phyloP scores from a whole-genome alignment of 2,329 filamentous ascomycete species.

The Phoma sp. region DNA sequence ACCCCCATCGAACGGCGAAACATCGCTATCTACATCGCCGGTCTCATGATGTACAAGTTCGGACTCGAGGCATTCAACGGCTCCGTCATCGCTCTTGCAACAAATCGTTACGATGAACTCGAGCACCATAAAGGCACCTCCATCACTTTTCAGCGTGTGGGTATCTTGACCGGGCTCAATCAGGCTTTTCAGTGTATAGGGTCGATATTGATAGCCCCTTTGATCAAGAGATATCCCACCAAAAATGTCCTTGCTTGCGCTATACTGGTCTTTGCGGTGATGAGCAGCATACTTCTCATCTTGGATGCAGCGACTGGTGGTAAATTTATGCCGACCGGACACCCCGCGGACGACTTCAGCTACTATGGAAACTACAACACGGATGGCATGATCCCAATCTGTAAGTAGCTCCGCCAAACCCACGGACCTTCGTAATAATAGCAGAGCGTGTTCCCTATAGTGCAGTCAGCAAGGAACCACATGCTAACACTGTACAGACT shows the following conservation, averaged over 20 bases:
- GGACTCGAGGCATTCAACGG: constrained; percentile 61
- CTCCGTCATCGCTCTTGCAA: constrained; percentile 58
- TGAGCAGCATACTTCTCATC: constrained; percentile 58
- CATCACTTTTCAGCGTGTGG: constrained; percentile 58
- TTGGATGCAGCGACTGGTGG: constrained; percentile 59
- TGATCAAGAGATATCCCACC: constrained; percentile 59
- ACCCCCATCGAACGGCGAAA: constrained; percentile 52
- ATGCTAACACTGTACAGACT: constrained; percentile 26
- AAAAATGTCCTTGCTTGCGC: constrained; percentile 56
- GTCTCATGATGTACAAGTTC: constrained; percentile 63
- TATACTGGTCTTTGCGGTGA: constrained; percentile 56
- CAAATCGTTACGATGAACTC: constrained; percentile 60
- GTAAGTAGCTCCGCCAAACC: constrained; percentile 20
- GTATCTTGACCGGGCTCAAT: constrained; percentile 58
- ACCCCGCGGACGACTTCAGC: constrained; percentile 49
- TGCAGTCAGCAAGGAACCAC: not conserved
- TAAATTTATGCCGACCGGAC: constrained; percentile 48
- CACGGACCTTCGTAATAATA: not conserved
- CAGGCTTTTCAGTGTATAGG: constrained; percentile 61
- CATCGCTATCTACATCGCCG: constrained; percentile 53
- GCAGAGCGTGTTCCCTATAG: not conserved
- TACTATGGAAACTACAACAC: constrained; percentile 60
- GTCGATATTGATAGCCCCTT: constrained; percentile 59
- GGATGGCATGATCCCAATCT: constrained; percentile 60
- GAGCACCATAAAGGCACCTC: constrained; percentile 41